These are phyloP conservation scores for Candida orba DNA, from an alignment of 805 yeast species.

Conservation along the genomic window DNA sequence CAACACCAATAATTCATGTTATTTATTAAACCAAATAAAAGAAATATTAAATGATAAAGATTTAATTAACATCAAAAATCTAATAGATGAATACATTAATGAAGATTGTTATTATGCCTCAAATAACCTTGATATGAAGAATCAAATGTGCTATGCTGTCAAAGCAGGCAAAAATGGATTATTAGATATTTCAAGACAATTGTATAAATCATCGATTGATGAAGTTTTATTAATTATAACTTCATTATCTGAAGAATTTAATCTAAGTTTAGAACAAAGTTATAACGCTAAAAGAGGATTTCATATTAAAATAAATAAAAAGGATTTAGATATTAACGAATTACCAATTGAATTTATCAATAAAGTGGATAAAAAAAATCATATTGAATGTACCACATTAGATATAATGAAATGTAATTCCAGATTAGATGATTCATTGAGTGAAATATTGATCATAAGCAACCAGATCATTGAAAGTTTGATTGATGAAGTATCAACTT, in stretches of 20 bases:
- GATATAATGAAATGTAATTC: slow-evolving; percentile 34
- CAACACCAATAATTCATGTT: slow-evolving; percentile 12
- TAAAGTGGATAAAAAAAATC: slow-evolving; percentile 22
- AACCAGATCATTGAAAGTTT: slow-evolving; percentile 32
- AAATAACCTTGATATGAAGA: slow-evolving; percentile 32
- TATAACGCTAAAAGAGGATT: slow-evolving; percentile 34
- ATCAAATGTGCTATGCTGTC: slow-evolving; percentile 38
- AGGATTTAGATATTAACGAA: slow-evolving; percentile 4
- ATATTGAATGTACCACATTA: slow-evolving; percentile 34
- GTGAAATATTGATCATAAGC: slow-evolving; percentile 36
- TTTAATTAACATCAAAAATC: slow-evolving; percentile 16
- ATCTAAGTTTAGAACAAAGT: slow-evolving; percentile 24
- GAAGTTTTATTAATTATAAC: slow-evolving; percentile 28
- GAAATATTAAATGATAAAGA: slow-evolving; percentile 23
- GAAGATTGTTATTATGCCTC: slow-evolving; percentile 38
- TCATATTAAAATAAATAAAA: slow-evolving; percentile 23
- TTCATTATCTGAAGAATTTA: slow-evolving; percentile 18
- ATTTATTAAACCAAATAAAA: slow-evolving; percentile 24
- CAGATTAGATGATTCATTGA: slow-evolving; percentile 31
- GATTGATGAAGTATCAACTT: slow-evolving; percentile 19
- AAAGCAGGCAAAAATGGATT: slow-evolving; percentile 38
- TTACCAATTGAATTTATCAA: slow-evolving; percentile 32
- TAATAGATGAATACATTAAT: slow-evolving; percentile 30
- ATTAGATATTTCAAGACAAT: slow-evolving; percentile 36
- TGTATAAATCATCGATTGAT: slow-evolving; percentile 31